A percentile compares a stretch with the other conserved stretches of the same genome.
These are phyloP conservation scores for Raphanus sativus DNA, from an alignment of 345 rosid species.

Conservation along the genomic window DNA sequence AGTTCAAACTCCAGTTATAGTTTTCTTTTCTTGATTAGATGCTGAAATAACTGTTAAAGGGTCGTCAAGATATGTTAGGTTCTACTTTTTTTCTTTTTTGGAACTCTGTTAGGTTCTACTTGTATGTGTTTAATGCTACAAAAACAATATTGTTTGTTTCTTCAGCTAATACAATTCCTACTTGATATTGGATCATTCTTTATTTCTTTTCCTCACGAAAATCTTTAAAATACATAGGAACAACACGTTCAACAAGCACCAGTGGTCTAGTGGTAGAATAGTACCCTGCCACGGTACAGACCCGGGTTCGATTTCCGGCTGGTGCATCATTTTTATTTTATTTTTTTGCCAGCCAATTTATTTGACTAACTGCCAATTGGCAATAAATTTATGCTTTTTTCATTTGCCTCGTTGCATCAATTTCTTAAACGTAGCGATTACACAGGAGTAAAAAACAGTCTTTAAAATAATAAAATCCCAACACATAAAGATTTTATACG, in stretches of 20 bases:
- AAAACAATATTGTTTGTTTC: too few relatives aligned
- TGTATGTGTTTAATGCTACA: too few relatives aligned
- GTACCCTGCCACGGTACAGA: constrained; percentile 65
- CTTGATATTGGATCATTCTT: too few relatives aligned
- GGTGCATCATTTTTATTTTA: constrained; percentile 38
- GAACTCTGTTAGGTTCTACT: too few relatives aligned
- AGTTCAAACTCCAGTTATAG: constrained; percentile 8
- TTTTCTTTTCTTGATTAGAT: neutral
- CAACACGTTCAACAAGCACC: constrained; percentile 37
- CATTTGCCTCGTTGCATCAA: neutral
- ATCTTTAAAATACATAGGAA: too few relatives aligned
- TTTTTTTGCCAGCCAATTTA: too few relatives aligned
- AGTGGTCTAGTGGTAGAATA: constrained; percentile 84
- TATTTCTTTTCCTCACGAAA: too few relatives aligned
- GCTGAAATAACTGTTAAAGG: too few relatives aligned
- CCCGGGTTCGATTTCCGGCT: constrained; percentile 83
- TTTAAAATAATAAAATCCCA: neutral
- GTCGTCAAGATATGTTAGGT: too few relatives aligned
- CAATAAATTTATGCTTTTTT: neutral
- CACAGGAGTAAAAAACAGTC: neutral
- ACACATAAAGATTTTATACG: neutral
- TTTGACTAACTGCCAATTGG: neutral
- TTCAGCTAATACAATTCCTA: too few relatives aligned
- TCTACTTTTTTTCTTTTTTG: too few relatives aligned
- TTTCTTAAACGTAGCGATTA: neutral